A percentile compares a stretch with the other conserved stretches of the same genome.
phyloP scores from a whole-genome alignment of 2,329 filamentous ascomycete genomes.

The Alternaria angustiovoidea region DNA sequence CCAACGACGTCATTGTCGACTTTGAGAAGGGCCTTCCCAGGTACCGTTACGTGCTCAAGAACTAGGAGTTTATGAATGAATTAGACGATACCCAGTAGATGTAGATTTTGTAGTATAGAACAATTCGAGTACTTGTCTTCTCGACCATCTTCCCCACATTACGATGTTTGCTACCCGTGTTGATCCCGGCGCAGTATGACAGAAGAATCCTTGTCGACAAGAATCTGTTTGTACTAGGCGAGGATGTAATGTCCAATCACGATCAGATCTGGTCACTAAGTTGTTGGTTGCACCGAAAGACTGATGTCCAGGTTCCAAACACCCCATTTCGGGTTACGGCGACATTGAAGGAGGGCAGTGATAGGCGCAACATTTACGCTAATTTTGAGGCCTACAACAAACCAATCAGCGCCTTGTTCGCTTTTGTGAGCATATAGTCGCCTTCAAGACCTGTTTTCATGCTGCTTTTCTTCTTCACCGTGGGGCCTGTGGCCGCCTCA shows the following conservation, averaged over 20 bases:
- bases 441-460: not conserved
- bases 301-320: too few relatives aligned
- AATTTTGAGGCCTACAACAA: too few relatives aligned
- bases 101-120: conserved; percentile 2
- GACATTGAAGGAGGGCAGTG: too few relatives aligned
- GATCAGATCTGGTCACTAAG: not conserved
- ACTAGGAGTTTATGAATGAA: conserved; percentile 17
- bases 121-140: not conserved
- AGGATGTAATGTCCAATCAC: not conserved
- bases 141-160: not conserved
- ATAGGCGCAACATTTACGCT: too few relatives aligned
- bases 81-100: conserved; percentile 12
- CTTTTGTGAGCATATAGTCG: not conserved
- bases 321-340: too few relatives aligned
- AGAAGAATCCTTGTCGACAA: not conserved
- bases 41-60: conserved; percentile 53
- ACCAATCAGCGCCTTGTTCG: too few relatives aligned
- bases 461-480: conserved; percentile 12
- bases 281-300: too few relatives aligned
- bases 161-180: not conserved
- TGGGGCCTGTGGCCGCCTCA: conserved; percentile 8
- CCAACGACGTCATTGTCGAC: conserved; percentile 48
- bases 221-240: not conserved
- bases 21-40: conserved; percentile 53
- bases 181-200: not conserved